Conservation (phyloP, 164 flowering plant species). For the Berberis vulgaris region DNA sequence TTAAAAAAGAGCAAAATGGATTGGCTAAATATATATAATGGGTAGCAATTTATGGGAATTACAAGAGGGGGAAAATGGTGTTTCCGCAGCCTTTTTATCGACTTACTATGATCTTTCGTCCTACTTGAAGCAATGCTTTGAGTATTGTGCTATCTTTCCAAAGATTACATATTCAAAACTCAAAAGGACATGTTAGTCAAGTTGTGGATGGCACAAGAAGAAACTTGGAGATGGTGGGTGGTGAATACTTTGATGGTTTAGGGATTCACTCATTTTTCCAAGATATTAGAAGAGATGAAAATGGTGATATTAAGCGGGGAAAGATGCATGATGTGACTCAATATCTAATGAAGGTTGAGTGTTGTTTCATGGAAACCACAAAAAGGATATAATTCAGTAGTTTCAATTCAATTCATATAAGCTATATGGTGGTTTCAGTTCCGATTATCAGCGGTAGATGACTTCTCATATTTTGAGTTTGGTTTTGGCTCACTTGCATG, state of each 20-base stretch:
- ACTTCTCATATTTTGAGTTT: too few species aligned
- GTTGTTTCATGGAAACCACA: too few species aligned
- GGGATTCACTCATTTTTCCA: slow-evolving; percentile 18
- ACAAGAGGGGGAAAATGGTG: background rate
- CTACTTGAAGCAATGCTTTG: slow-evolving; percentile 22
- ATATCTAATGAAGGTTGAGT: too few species aligned
- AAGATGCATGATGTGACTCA: slow-evolving; percentile 13
- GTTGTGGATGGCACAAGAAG: slow-evolving; percentile 6
- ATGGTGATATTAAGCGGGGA: background rate
- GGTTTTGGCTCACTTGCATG: too few species aligned
- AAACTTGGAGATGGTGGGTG: slow-evolving; percentile 16
- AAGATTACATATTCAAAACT: slow-evolving; percentile 5
- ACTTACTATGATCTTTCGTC: slow-evolving; percentile 17
- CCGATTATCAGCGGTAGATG: too few species aligned
- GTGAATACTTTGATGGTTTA: slow-evolving; percentile 18
- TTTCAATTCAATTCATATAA: too few species aligned
- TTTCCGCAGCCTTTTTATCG: slow-evolving; percentile 14
- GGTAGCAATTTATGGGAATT: slow-evolving; percentile 13
- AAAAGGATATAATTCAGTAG: too few species aligned
- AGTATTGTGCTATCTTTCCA: slow-evolving; percentile 20
- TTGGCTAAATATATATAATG: slow-evolving; percentile 4
- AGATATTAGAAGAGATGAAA: background rate
- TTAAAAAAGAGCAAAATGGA: background rate
- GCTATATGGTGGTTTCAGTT: too few species aligned
- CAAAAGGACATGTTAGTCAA: slow-evolving; percentile 11